These are phyloP conservation scores for Heritiera littoralis DNA, from an alignment of 345 rosid genomes.

Conservation along the genomic window DNA sequence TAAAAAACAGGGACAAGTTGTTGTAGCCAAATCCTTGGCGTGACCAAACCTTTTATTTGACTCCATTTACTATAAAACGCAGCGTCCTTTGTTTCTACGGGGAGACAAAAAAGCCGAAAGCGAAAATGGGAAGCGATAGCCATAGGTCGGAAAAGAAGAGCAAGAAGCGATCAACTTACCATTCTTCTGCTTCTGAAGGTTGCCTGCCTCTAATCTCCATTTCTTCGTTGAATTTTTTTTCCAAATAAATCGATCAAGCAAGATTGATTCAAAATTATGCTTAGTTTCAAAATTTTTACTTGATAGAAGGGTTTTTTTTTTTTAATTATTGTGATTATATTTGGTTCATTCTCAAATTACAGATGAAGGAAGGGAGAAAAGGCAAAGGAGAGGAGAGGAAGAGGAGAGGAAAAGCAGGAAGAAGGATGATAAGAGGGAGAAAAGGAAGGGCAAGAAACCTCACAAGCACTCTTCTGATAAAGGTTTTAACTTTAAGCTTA, in stretches of 20 bases:
- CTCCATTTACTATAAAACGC: neutral
- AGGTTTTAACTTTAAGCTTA: conserved; percentile 37
- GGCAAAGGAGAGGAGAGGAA: conserved; percentile 50
- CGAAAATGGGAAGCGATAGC: conserved; percentile 60
- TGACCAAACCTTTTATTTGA: neutral
- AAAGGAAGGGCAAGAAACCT: conserved; percentile 54
- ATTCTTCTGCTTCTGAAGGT: conserved; percentile 5
- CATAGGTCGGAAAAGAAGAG: conserved; percentile 20
- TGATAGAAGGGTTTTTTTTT: no score
- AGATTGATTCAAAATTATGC: no score
- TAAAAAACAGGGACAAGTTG: no score
- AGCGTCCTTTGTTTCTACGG: neutral
- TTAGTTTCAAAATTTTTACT: no score
- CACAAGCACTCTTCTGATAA: conserved; percentile 56
- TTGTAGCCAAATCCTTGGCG: no score
- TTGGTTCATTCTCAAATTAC: conserved; percentile 16
- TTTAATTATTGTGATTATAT: neutral
- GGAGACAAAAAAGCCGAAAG: neutral
- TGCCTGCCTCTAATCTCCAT: neutral
- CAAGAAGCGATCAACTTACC: conserved; percentile 1
- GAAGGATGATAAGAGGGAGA: conserved; percentile 43
- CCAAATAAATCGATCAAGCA: no score
- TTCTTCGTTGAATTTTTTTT: no score
- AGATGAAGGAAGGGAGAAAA: conserved; percentile 64
- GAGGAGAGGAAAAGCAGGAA: conserved; percentile 45